These are phyloP conservation scores for Dipteronia dyeriana DNA, from an alignment of 345 rosid genomes.

Conservation along the genomic window DNA sequence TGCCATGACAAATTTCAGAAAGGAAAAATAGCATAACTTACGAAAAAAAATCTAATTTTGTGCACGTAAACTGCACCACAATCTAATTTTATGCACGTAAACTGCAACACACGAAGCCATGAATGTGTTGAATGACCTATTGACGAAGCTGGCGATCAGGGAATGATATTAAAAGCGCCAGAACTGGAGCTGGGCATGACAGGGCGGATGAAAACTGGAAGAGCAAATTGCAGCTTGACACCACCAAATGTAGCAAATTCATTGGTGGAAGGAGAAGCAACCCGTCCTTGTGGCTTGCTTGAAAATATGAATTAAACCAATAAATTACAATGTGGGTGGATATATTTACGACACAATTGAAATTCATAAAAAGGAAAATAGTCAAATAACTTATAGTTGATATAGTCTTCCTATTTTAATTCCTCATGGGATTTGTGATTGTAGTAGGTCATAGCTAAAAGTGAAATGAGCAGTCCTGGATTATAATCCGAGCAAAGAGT, in stretches of 20 bases:
- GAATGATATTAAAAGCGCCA: background rate
- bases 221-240: background rate
- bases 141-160: background rate
- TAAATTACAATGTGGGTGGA: background rate
- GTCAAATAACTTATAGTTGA: background rate
- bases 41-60: background rate
- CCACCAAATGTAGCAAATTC: background rate
- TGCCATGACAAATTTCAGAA: background rate
- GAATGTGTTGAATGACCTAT: no score
- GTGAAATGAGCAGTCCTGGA: background rate
- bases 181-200: background rate
- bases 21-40: background rate
- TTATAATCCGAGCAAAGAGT: background rate
- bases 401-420: conserved; percentile 22
- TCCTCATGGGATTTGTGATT: conserved; percentile 7
- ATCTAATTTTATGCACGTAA: background rate
- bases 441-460: background rate
- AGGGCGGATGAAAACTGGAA: conserved; percentile 14
- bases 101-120: background rate
- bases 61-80: background rate
- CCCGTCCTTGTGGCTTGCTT: conserved; percentile 5
- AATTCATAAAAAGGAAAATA: background rate
- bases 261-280: background rate
- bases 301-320: conserved; percentile 3
- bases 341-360: background rate